Base-by-base conservation (phyloP, 257 asterid genomes). In the Paulownia fortunei region DNA sequence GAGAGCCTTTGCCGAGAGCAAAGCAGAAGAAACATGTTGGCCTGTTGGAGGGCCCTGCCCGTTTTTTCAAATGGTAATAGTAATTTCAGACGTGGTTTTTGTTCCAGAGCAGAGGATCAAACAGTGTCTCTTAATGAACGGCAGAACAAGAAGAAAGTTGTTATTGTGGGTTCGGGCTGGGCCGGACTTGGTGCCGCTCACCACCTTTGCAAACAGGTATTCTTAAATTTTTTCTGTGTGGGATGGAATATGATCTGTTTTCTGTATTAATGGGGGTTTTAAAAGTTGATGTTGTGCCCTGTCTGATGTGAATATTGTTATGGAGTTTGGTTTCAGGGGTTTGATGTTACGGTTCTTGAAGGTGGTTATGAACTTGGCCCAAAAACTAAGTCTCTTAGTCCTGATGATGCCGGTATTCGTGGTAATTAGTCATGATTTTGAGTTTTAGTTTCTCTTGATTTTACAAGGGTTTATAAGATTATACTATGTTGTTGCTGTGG, bases 151-250 rank as follows among this genome's bases (percentile, higher is more conserved):
- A 90, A 84, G 82, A 87, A 87, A 77, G 86, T 91, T 36, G 69
- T 91, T 16, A 64, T 89, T 6, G 89, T 89, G 68, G 94, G 91
- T 24, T 91, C 92, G 37, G 92, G 92, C 66, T 87, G 91, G 92
- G 92, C 93, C 55, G 93, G 96, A 58, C 85, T 90, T 0, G 93
- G 87, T 19, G 92, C 90, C 66, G 92, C 93, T 47, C 90, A 88
- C 47, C 92, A 90, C 80, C 92, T 90, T 23, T 87, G 88, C 79
- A 84, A 88, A 49, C 93, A 88, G 89, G 96, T 87, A 0, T 49
- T 64, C 8, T 30, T 16, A 1, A 3, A 18, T 8, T 32, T 26
- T 55, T 21, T 15, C 13, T 12, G 0, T 6, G 2, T 24, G 24
- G 4, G 60, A 2, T 6, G 0, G 44, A 23, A 13, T 9, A 4